Base-by-base conservation (phyloP, 78 protist species). In the Planoprotostelium fungivorum region DNA sequence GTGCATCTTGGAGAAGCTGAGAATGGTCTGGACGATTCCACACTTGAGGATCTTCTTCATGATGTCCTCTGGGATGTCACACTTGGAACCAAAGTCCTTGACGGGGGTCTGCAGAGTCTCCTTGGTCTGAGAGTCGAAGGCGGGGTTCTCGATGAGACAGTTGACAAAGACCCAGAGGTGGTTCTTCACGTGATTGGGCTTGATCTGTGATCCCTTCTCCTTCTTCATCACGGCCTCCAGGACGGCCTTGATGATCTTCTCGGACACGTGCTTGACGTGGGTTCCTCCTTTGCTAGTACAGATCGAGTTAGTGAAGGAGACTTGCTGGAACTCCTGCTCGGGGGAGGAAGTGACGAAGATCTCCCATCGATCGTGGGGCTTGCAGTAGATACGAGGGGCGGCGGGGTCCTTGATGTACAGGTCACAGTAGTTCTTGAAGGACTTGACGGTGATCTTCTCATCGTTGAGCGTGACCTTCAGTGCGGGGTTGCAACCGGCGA, bases 121-220 rank as follows among this genome's bases (percentile, higher is more conserved):
- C 87, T 99, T 99, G 37, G 98, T 98, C 94, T 99, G 99, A 63
- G 98, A 92, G 90, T 97, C 99, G 91, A 99, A 99, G 29, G 97
- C 84, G n/a, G 99, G 99, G 91, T 99, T 98, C 85, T 96, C 98
- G 86, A 99, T 96, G 73, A 97, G 94, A 37, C 96, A 88, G 91
- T 97, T 98, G 90, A 98, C 94, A 89, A 99, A 99, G 84, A 98
- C 36, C 88, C 87, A 93, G 85, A 98, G 51, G 88, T 95, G 96
- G 84, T 88, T 63, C 86, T 96, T 97, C 90, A 98, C 88, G 89
- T 94, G 95, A 73, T n/a, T 34, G 94, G 92, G 96, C 89, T 94
- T 93, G 89, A 98, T 63, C 73, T 51, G 73, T 51, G 73, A 51
- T 51, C 73, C 73, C 73, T 51, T 51, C 85, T 94, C 93, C 90